phyloP scores from a whole-genome alignment of 345 rosid species.

The Gossypium herbaceum region DNA sequence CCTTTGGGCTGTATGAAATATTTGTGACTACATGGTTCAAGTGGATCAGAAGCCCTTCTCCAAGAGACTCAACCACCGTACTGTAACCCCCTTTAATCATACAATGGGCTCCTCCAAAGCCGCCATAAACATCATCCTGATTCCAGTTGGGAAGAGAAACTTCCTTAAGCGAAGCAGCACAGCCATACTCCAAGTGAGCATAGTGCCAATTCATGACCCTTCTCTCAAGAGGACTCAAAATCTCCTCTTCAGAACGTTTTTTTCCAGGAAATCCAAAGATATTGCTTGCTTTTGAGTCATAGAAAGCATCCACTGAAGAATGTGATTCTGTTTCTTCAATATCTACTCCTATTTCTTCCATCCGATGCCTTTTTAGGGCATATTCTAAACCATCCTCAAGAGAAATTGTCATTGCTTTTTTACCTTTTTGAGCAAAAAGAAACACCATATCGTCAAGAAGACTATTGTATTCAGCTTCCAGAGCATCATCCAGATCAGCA shows the following conservation, averaged over 20 bases:
- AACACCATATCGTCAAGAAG: slow-evolving; percentile 90
- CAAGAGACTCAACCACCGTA: slow-evolving; percentile 81
- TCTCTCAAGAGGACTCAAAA: slow-evolving; percentile 90
- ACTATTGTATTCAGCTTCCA: slow-evolving; percentile 92
- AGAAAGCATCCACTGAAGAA: slow-evolving; percentile 31
- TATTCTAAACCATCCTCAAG: slow-evolving; percentile 96
- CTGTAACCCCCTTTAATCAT: slow-evolving; percentile 99
- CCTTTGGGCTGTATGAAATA: slow-evolving; percentile 54
- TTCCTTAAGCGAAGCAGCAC: slow-evolving; percentile 92
- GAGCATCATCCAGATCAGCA: slow-evolving; percentile 77
- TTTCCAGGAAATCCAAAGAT: slow-evolving; percentile 31
- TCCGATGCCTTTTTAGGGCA: slow-evolving; percentile 77
- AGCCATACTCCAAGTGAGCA: slow-evolving; percentile 97
- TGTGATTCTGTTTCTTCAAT: slow-evolving; percentile 38
- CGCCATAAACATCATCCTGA: slow-evolving; percentile 98
- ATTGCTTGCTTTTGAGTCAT: slow-evolving; percentile 33
- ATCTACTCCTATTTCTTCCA: slow-evolving; percentile 46
- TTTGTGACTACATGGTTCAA: slow-evolving; percentile 70
- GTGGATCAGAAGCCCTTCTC: slow-evolving; percentile 59
- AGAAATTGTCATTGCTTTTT: slow-evolving; percentile 79
- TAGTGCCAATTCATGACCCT: slow-evolving; percentile 99
- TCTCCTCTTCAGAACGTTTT: slow-evolving; percentile 42
- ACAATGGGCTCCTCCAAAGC: slow-evolving; percentile 99
- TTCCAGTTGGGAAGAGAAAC: slow-evolving; percentile 99
- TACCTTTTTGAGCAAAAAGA: slow-evolving; percentile 89